A percentile compares a stretch with the other conserved stretches of the same genome.
These are phyloP conservation scores for Volvox africanus DNA, from an alignment of 139 green algal genomes.

Conservation along the genomic window DNA sequence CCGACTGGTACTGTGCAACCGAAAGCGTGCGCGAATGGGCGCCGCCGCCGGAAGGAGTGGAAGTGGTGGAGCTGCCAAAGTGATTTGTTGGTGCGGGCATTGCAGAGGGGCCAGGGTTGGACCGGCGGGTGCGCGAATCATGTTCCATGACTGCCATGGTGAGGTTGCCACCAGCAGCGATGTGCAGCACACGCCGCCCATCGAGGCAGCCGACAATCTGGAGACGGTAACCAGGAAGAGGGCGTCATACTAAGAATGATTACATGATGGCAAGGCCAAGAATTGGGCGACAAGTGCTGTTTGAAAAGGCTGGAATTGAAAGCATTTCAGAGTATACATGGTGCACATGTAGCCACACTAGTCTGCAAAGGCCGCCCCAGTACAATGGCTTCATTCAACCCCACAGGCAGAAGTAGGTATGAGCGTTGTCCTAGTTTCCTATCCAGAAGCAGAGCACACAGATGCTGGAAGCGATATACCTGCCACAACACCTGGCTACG, in stretches of 20 bases:
- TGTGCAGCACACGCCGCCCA: constrained; percentile 67
- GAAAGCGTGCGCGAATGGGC: not conserved
- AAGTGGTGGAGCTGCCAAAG: not conserved
- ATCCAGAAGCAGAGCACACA: no score
- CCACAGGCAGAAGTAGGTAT: no score
- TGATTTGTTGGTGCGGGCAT: not conserved
- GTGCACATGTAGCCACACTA: no score
- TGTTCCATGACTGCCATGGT: constrained; percentile 81
- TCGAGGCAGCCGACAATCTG: constrained; percentile 56
- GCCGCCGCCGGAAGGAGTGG: not conserved
- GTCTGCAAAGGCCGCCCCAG: no score
- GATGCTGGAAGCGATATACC: no score
- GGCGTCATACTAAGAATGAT: no score
- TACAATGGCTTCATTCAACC: no score
- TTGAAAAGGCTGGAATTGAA: no score
- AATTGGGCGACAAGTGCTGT: no score
- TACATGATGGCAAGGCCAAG: no score
- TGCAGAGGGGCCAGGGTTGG: not conserved
- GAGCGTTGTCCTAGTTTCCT: no score
- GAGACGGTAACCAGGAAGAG: not conserved
- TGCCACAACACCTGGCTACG: not conserved
- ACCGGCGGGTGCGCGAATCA: constrained; percentile 14
- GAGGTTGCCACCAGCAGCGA: constrained; percentile 73
- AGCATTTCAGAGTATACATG: no score
- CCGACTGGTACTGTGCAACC: not conserved